Conservation (phyloP, 177 flowering plant genomes). For the Tripterygium wilfordii region DNA sequence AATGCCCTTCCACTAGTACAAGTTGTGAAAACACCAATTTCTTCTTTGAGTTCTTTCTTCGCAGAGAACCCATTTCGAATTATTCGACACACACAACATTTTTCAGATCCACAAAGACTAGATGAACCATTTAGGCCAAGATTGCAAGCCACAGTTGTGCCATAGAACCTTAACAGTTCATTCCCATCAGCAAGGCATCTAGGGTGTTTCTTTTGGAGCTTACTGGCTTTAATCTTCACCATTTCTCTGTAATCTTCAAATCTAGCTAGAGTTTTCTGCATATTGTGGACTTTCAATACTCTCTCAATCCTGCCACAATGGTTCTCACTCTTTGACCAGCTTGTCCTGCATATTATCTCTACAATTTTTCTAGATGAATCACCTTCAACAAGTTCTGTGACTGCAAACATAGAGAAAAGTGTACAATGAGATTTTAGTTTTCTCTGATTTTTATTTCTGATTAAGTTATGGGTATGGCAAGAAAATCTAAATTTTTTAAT, state of each 20-base stretch:
- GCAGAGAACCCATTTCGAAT: conserved; percentile 71
- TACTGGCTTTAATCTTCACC: conserved; percentile 80
- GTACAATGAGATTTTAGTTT: conserved; percentile 79
- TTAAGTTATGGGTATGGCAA: too few relatives aligned
- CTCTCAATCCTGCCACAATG: conserved; percentile 55
- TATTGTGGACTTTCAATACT: conserved; percentile 85
- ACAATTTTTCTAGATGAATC: conserved; percentile 87
- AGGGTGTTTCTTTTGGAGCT: conserved; percentile 84
- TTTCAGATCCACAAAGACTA: conserved; percentile 60
- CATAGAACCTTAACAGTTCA: conserved; percentile 82
- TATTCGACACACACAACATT: conserved; percentile 71
- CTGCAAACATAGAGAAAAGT: conserved; percentile 52
- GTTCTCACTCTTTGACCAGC: conserved; percentile 60
- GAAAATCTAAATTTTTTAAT: neutral
- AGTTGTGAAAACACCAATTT: conserved; percentile 79
- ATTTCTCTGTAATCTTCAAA: conserved; percentile 86
- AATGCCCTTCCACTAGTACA: conserved; percentile 84
- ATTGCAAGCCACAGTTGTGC: conserved; percentile 68
- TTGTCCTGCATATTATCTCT: conserved; percentile 78
- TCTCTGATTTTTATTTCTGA: too few relatives aligned
- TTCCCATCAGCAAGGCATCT: conserved; percentile 94
- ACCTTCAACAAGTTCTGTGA: conserved; percentile 83
- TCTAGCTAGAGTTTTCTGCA: conserved; percentile 70
- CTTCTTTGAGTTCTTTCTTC: conserved; percentile 52
- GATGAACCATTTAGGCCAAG: conserved; percentile 68